These are phyloP conservation scores for Exophiala calicioides DNA, from an alignment of 2,329 filamentous ascomycete genomes.

Conservation along the genomic window DNA sequence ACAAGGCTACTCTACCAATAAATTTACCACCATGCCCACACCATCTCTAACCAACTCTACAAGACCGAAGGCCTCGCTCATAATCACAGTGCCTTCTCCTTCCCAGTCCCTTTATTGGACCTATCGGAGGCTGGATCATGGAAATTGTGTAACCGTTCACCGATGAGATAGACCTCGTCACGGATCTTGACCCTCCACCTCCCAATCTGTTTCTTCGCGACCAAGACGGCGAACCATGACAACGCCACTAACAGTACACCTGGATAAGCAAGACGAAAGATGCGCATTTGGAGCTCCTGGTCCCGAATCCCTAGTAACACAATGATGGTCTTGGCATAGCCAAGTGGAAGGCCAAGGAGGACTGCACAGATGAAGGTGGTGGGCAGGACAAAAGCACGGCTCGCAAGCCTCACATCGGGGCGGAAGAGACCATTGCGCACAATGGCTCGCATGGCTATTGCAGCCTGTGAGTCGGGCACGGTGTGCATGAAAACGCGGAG, in stretches of 20 bases:
- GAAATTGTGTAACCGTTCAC: constrained; percentile 93
- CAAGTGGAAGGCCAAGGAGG: constrained; percentile 70
- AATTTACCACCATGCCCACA: no score
- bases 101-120: constrained; percentile 2
- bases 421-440: constrained; percentile 73
- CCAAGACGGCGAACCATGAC: constrained; percentile 34
- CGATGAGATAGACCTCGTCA: constrained; percentile 95
- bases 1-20: no score
- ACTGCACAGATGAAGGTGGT: constrained; percentile 61
- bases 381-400: constrained; percentile 82
- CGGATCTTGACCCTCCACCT: constrained; percentile 79
- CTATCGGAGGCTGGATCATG: constrained; percentile 53
- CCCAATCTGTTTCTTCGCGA: constrained; percentile 57
- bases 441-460: constrained; percentile 72
- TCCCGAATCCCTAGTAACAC: constrained; percentile 6
- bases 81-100: constrained; percentile 10
- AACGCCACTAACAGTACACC: constrained; percentile 52
- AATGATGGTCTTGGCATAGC: constrained; percentile 46
- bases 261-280: constrained; percentile 76
- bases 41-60: no score
- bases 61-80: no score
- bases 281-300: constrained; percentile 38
- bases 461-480: constrained; percentile 59
- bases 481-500: constrained; percentile 61
- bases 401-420: constrained; percentile 77